Evolutionary conservation across 352 stramenopile genomes (phyloP).

Genomic region (Phytophthora lateralis): DNA sequence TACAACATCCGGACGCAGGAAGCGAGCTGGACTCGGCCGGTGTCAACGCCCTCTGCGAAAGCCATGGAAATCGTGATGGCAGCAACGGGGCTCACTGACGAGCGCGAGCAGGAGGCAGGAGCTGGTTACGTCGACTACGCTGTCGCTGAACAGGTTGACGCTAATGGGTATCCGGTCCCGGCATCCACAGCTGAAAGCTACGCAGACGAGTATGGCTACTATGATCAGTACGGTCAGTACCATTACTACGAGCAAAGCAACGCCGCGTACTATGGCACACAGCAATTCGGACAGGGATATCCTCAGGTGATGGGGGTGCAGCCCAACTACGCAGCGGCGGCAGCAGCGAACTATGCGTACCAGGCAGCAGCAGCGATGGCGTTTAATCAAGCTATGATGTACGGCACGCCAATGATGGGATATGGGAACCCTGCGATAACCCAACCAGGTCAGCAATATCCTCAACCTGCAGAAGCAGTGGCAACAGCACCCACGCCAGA

Average conservation of each 20-base stretch:
- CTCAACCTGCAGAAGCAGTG: conserved; percentile 7
- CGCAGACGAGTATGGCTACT: conserved; percentile 82
- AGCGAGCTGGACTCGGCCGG: conserved; percentile 81
- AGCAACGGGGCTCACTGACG: conserved; percentile 27
- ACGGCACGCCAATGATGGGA: conserved; percentile 46
- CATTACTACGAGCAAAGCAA: conserved; percentile 79
- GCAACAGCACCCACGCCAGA: background rate
- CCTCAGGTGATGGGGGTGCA: conserved; percentile 44
- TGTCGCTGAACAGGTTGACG: conserved; percentile 35
- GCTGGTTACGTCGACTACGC: conserved; percentile 50
- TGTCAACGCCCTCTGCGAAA: conserved; percentile 45
- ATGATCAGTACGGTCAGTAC: conserved; percentile 81
- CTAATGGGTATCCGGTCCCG: conserved; percentile 38
- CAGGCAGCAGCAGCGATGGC: conserved; percentile 66
- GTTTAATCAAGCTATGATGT: conserved; percentile 51
- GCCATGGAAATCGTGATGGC: conserved; percentile 43
- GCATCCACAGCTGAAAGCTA: conserved; percentile 37
- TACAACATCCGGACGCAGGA: conserved; percentile 90
- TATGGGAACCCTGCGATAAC: conserved; percentile 35
- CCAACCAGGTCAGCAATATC: conserved; percentile 26
- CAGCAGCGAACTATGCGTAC: conserved; percentile 57
- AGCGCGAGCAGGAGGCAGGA: conserved; percentile 13
- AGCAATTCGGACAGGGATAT: conserved; percentile 30
- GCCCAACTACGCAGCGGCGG: conserved; percentile 52
- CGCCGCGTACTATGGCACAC: conserved; percentile 37